A percentile compares a stretch with the other conserved stretches of the same genome.
These are phyloP conservation scores for Suillus fuscotomentosus DNA, from an alignment of 768 basidiomycete genomes.

Conservation along the genomic window DNA sequence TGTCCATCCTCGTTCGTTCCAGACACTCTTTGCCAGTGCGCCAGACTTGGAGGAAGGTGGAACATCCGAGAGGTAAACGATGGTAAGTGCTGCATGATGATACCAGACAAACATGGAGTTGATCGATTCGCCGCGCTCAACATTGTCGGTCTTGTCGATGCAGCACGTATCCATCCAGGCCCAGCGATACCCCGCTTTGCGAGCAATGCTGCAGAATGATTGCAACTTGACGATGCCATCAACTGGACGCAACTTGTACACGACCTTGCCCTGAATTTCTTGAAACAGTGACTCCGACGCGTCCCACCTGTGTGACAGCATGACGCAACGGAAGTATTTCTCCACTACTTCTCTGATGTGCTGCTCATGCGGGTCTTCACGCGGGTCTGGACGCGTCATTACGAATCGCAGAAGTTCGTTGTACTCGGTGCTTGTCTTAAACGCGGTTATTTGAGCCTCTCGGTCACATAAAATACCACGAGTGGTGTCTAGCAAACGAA, in stretches of 20 bases:
- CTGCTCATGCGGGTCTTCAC: too few relatives aligned
- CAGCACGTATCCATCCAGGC: background rate
- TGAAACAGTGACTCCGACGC: background rate
- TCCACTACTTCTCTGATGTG: background rate
- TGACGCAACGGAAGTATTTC: background rate
- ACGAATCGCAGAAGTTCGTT: background rate
- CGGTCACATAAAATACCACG: background rate
- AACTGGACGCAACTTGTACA: background rate
- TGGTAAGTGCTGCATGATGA: background rate
- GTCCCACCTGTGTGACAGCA: background rate
- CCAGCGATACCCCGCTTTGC: background rate
- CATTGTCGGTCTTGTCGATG: background rate
- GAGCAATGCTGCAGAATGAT: background rate
- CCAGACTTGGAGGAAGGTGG: background rate
- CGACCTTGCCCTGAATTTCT: background rate
- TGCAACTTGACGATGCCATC: background rate
- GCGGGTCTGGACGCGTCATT: background rate
- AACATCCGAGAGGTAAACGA: background rate
- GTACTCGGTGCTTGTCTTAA: background rate
- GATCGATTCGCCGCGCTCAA: background rate
- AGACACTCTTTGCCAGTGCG: background rate
- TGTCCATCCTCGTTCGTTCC: background rate
- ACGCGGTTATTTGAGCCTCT: background rate
- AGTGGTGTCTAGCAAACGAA: background rate
- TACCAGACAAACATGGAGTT: background rate